Conservation (phyloP, 352 stramenopile species). For the Stramenopiles sp. region DNA sequence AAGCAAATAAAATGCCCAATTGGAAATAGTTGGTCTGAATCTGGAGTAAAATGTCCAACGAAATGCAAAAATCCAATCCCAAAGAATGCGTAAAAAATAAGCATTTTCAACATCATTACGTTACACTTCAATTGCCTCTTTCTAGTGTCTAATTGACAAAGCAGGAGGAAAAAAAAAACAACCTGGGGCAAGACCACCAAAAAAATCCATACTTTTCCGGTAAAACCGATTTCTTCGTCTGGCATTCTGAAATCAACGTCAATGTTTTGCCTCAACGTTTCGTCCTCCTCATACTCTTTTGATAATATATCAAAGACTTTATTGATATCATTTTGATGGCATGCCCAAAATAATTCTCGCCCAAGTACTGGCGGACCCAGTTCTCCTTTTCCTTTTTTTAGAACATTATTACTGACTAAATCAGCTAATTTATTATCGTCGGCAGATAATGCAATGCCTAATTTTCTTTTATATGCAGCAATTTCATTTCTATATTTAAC, state of each 20-base stretch:
- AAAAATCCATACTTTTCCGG: too few species aligned
- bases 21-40: neutral
- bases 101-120: neutral
- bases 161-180: too few species aligned
- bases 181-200: too few species aligned
- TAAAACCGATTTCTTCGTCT: neutral
- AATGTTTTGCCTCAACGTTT: neutral
- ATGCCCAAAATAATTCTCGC: neutral
- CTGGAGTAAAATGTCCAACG: neutral
- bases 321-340: neutral
- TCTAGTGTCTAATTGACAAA: neutral
- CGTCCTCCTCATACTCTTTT: neutral
- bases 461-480: neutral
- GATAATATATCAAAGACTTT: neutral
- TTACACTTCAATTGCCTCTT: neutral
- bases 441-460: neutral
- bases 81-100: neutral
- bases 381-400: neutral
- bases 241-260: neutral
- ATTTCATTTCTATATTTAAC: neutral
- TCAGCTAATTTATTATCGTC: neutral
- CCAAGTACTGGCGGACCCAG: neutral
- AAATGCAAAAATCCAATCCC: neutral
- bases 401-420: neutral
- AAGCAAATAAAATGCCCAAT: neutral